These are phyloP conservation scores for Rhododendron kiyosumense DNA, from an alignment of 148 eudicot genomes.

Conservation along the genomic window DNA sequence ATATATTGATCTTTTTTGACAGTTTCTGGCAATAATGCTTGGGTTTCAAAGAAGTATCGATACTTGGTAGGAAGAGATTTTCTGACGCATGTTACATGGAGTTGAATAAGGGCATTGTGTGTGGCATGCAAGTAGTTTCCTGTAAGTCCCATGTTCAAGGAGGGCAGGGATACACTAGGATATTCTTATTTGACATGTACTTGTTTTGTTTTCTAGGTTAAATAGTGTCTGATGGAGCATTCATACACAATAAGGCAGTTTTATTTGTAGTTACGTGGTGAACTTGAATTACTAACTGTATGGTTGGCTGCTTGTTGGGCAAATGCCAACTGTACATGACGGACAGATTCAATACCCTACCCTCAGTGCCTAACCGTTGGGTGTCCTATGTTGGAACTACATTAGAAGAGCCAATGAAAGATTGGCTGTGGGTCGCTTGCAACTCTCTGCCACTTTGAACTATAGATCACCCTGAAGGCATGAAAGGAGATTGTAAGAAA, in stretches of 20 bases:
- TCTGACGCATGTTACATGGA: neutral
- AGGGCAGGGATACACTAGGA: neutral
- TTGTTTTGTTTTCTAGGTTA: neutral
- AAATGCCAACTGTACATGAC: neutral
- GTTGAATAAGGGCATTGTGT: neutral
- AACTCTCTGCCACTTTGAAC: neutral
- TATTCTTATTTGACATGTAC: neutral
- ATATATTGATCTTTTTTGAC: neutral
- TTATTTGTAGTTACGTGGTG: neutral
- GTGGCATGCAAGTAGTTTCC: neutral
- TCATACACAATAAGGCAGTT: neutral
- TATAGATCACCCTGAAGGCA: neutral
- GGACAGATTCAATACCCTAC: neutral
- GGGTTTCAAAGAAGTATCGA: neutral
- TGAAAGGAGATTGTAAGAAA: neutral
- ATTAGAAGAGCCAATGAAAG: neutral
- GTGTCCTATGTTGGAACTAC: neutral
- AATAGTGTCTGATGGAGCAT: neutral
- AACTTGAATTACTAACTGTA: neutral
- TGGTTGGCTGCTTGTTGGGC: neutral
- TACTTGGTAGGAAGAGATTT: neutral
- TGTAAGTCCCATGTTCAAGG: neutral
- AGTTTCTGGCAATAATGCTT: slow-evolving; percentile 3
- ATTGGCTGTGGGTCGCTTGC: neutral
- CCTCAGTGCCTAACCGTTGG: neutral